A percentile compares a stretch with the other conserved stretches of the same genome.
Conservation (phyloP, 2,329 filamentous ascomycete species). For the Neofusicoccum sp. region DNA sequence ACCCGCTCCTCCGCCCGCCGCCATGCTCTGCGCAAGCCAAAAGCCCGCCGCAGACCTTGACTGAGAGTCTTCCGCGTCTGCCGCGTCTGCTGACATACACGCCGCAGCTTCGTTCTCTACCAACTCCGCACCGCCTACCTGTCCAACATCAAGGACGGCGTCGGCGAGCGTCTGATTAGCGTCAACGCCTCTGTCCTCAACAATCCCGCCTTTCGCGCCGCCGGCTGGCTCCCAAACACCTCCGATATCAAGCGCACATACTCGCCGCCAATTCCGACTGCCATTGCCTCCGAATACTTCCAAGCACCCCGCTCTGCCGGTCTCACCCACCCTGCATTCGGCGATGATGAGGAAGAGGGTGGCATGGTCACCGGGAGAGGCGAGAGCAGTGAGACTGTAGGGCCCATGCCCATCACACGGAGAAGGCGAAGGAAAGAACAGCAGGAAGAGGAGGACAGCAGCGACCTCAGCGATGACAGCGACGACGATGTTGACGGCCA, state of each 20-base stretch:
- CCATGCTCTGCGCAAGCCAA: not conserved
- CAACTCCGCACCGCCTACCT: conserved; percentile 79
- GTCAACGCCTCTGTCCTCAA: conserved; percentile 78
- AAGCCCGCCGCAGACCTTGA: no score
- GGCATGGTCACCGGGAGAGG: conserved; percentile 67
- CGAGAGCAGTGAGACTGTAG: conserved; percentile 64
- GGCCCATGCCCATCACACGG: conserved; percentile 61
- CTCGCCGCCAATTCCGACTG: conserved; percentile 81
- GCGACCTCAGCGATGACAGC: conserved; percentile 79
- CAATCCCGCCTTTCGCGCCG: conserved; percentile 76
- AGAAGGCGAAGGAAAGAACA: conserved; percentile 69
- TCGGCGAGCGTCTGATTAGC: conserved; percentile 79
- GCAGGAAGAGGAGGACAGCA: conserved; percentile 82
- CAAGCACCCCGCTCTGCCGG: conserved; percentile 64
- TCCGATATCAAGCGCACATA: conserved; percentile 78
- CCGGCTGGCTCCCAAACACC: conserved; percentile 74
- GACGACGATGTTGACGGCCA: conserved; percentile 68
- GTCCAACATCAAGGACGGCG: conserved; percentile 75
- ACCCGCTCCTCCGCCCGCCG: conserved; percentile 18
- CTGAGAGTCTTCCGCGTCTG: not conserved
- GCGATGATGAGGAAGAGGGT: conserved; percentile 69
- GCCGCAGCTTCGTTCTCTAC: conserved; percentile 71
- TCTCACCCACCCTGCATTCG: conserved; percentile 56
- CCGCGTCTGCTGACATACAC: not conserved
- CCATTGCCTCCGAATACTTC: conserved; percentile 80